These are phyloP conservation scores for Dissoconium aciculare DNA, from an alignment of 2,329 filamentous ascomycete species.

Conservation along the genomic window DNA sequence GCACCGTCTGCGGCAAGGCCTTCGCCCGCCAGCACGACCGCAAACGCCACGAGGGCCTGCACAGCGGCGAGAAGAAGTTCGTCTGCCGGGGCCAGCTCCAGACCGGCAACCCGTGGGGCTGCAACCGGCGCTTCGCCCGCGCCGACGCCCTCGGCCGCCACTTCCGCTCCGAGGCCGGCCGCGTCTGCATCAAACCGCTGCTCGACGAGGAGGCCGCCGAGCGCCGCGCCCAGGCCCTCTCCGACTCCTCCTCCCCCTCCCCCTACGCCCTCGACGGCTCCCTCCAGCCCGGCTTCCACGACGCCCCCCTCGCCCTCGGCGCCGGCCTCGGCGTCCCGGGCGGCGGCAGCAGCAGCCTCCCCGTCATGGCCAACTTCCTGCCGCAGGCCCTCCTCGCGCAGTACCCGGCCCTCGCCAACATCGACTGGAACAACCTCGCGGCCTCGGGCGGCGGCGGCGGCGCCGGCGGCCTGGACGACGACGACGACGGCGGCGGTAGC, in stretches of 20 bases:
- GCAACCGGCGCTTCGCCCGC: slow-evolving; percentile 79
- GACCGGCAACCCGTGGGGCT: slow-evolving; percentile 74
- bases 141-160: slow-evolving; percentile 75
- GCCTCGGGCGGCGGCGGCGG: slow-evolving; percentile 28
- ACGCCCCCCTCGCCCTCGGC: slow-evolving; percentile 40
- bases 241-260: slow-evolving; percentile 49
- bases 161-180: slow-evolving; percentile 87
- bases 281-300: slow-evolving; percentile 56
- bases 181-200: slow-evolving; percentile 93
- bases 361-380: slow-evolving; percentile 51
- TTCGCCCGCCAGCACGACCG: slow-evolving; percentile 96
- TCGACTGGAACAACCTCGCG: slow-evolving; percentile 55
- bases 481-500: slow-evolving; percentile 39
- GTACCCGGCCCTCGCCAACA: slow-evolving; percentile 78
- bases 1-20: slow-evolving; percentile 89
- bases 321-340: slow-evolving; percentile 24
- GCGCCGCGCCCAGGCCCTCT: slow-evolving; percentile 47
- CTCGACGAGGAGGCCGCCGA: slow-evolving; percentile 86
- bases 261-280: too few relatives aligned
- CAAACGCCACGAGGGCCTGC: slow-evolving; percentile 89
- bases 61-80: slow-evolving; percentile 97
- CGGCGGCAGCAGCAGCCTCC: slow-evolving; percentile 24
- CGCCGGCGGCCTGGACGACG: slow-evolving; percentile 42
- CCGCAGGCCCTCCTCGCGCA: slow-evolving; percentile 79
- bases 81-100: slow-evolving; percentile 88